Evolutionary conservation across 805 yeast species (phyloP), one percentile per base, ranked within the genome.

Genomic region (Myxozyma nipponensis): DNA sequence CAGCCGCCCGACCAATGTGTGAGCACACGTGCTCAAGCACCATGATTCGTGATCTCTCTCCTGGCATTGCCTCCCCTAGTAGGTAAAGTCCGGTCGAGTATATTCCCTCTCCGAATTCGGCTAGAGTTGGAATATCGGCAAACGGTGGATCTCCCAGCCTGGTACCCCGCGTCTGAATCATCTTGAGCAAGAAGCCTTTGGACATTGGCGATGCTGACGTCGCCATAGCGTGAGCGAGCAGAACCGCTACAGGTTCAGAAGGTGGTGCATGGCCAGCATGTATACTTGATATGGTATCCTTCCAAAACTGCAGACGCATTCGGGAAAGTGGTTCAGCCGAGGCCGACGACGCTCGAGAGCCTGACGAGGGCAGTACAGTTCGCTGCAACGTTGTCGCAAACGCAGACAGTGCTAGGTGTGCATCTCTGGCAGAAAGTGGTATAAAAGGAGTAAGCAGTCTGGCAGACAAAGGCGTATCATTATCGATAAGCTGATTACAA

Each of bases 1-100:
- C 82, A 0, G 83, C 77, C 1, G 93, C 86, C 65, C 87, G 95
- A 4, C 95, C 95, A 35, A 87, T 68, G 66, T 86, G 95, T 0
- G 95, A 57, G n/a, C 50, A 49, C 25, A 60, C 53, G 28, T 59
- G 63, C 42, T 60, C 63, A 4, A 54, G 34, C 3, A 84, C 77
- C n/a, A 82, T 63, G 17, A 35, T 28, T 13, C 35, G 13, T 6
- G 51, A 49, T 19, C 47, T 46, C 15, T 43, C 26, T 23, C 50
- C 54, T 4, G 53, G 52, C 36, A 82, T 59, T 15, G 80, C 67
- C 3, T 80, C 79, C 59, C 82, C 87, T 6, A 80, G 72, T 15
- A 82, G 67, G 59, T 87, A 86, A 60, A 82, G 82, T 60, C 84
- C 68, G 64, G 85, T 93, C 1, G 95, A 83, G 59, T 76, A 76